Conservation (phyloP, 495 filamentous ascomycete genomes). For the Penicillium samsonianum region DNA sequence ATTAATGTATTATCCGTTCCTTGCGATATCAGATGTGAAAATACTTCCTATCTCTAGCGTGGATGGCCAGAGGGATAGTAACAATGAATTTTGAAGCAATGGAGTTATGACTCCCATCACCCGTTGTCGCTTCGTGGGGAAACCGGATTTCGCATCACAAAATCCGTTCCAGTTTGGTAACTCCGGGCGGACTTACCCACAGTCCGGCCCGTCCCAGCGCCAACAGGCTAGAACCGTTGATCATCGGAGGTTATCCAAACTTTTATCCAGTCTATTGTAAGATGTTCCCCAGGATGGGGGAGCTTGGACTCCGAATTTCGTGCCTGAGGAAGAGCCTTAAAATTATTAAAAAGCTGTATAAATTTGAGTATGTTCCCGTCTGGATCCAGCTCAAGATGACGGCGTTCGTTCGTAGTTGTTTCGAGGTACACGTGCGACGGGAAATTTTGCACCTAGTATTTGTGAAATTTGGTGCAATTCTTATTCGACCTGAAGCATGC, state of each 20-base stretch:
- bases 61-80: too few species aligned
- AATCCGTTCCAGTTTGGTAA: neutral
- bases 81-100: too few species aligned
- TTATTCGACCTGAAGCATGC: too few species aligned
- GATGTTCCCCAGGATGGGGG: neutral
- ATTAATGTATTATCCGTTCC: too few species aligned
- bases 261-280: neutral
- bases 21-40: too few species aligned
- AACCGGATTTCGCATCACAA: neutral
- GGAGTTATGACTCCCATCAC: too few species aligned
- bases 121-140: too few species aligned
- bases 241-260: neutral
- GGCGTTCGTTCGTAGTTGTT: neutral
- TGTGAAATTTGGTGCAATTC: neutral
- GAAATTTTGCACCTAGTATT: neutral
- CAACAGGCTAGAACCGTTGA: neutral
- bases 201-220: constrained; percentile 1
- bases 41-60: too few species aligned
- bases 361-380: neutral
- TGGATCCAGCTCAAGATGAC: neutral
- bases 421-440: neutral
- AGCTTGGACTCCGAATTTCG: neutral
- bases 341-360: neutral
- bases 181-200: neutral
- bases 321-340: neutral